Evolutionary conservation across 1,284 basidiomycete species (phyloP), one percentile per base, ranked within the genome.

Genomic region (Golubevia sp.): DNA sequence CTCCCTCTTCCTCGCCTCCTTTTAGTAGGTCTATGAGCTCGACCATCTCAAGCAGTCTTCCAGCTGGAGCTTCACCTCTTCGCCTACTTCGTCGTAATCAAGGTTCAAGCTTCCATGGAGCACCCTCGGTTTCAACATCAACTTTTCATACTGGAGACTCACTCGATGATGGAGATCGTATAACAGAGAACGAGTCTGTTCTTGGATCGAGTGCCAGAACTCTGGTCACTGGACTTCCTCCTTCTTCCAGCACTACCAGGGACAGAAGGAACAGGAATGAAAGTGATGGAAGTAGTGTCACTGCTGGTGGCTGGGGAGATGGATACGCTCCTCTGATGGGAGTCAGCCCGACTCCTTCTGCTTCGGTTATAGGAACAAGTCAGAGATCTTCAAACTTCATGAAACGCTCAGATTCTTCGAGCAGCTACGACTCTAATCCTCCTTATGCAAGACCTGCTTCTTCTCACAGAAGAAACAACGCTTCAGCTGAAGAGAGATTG

Each of bases 141-240:
- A 50, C 26, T 21, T n/a, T n/a, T n/a, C n/a, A n/a, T n/a, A n/a
- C n/a, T n/a, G n/a, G n/a, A n/a, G n/a, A n/a, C n/a, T n/a, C n/a
- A n/a, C 62, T n/a, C 20, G 59, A 49, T 65, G 64, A 23, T 18
- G 64, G 67, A 38, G 75, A 73, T 38, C 56, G 72, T 1, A 68
- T 72, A 2, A 74, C 71, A 62, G 74, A 73, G 52, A 61, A 67
- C 56, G 75, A 44, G 38, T 44, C 74, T 3, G 62, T 73, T 20
- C 65, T 67, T 54, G 74, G 68, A 15, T 66, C 68, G 4, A 76
- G 73, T 61, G 62, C 64, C 56, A 74, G 67, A 50, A 74, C 73
- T 0, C 58, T 74, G 34, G 60, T 60, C 24, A 44, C 38, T 44
- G n/a, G n/a, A n/a, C n/a, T n/a, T n/a, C 38, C 38, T 44, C 13